Evolutionary conservation across 306 rosid species (phyloP).

Genomic region (Casuarina glauca): DNA sequence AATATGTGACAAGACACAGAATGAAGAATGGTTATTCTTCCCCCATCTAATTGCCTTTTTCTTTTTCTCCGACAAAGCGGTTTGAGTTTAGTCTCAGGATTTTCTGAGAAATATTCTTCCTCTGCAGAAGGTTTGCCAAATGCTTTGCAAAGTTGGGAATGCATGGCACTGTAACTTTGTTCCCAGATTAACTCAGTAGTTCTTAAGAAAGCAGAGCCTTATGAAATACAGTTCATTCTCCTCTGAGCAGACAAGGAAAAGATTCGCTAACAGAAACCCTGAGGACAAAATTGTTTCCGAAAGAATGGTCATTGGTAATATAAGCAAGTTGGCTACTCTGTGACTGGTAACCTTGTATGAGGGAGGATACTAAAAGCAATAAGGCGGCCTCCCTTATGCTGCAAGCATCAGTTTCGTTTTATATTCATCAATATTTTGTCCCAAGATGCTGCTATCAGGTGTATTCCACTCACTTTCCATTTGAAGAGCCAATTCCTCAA

Average conservation of each 20-base stretch:
- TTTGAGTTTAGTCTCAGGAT: not conserved
- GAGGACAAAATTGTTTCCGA: no score
- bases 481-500: slow-evolving; percentile 62
- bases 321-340: not conserved
- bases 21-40: no score
- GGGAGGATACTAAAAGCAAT: not conserved
- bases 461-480: slow-evolving; percentile 43
- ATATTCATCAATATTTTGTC: slow-evolving; percentile 28
- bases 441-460: slow-evolving; percentile 9
- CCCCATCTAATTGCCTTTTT: not conserved
- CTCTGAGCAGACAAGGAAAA: no score
- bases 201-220: no score
- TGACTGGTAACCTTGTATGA: not conserved
- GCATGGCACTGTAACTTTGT: not conserved
- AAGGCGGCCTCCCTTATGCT: not conserved
- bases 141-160: not conserved
- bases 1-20: no score
- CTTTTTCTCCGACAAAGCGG: not conserved
- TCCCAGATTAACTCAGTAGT: no score
- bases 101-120: not conserved
- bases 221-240: no score
- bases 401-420: not conserved
- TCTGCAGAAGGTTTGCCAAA: not conserved
- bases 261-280: no score
- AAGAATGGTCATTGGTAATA: not conserved